A percentile compares a stretch with the other conserved stretches of the same genome.
phyloP scores from a whole-genome alignment of 768 basidiomycete species.

The Amanita fuliginea region DNA sequence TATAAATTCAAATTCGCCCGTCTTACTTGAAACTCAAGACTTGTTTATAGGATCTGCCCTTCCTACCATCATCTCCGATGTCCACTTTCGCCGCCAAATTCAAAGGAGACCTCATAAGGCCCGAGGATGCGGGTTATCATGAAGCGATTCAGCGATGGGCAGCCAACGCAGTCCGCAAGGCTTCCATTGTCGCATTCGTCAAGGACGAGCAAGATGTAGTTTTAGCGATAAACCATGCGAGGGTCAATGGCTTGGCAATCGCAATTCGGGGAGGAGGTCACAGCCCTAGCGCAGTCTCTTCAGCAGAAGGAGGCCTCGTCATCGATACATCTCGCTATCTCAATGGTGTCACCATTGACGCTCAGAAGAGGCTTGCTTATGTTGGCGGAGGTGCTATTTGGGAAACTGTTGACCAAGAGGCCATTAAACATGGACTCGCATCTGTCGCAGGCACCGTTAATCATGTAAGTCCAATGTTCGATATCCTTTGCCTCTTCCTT shows the following conservation, averaged over 20 bases:
- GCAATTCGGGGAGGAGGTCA: conserved; percentile 42
- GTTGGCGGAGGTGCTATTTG: conserved; percentile 38
- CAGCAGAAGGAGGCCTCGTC: conserved; percentile 33
- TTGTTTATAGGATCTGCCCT: not conserved
- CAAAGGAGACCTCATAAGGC: conserved; percentile 27
- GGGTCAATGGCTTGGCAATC: conserved; percentile 21
- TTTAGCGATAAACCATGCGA: conserved; percentile 24
- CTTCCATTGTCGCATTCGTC: conserved; percentile 31
- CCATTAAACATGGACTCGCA: conserved; percentile 33
- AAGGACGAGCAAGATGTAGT: conserved; percentile 30
- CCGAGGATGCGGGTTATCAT: conserved; percentile 23
- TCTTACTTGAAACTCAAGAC: too few species aligned
- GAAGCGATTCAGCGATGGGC: conserved; percentile 35
- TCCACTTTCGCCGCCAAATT: conserved; percentile 10
- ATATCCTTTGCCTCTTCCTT: not conserved
- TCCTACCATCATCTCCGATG: conserved; percentile 5
- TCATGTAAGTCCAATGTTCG: conserved; percentile 25
- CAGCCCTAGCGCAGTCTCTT: conserved; percentile 30
- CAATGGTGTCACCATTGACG: conserved; percentile 25
- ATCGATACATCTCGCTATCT: conserved; percentile 36
- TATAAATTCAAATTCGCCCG: too few species aligned
- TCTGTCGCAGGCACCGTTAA: conserved; percentile 39
- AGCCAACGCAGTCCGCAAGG: conserved; percentile 25
- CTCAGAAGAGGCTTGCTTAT: conserved; percentile 24
- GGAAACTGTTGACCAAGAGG: conserved; percentile 31